These are phyloP conservation scores for Ophiostoma novo-ulmi DNA, from an alignment of 2,329 filamentous ascomycete genomes.

Conservation along the genomic window DNA sequence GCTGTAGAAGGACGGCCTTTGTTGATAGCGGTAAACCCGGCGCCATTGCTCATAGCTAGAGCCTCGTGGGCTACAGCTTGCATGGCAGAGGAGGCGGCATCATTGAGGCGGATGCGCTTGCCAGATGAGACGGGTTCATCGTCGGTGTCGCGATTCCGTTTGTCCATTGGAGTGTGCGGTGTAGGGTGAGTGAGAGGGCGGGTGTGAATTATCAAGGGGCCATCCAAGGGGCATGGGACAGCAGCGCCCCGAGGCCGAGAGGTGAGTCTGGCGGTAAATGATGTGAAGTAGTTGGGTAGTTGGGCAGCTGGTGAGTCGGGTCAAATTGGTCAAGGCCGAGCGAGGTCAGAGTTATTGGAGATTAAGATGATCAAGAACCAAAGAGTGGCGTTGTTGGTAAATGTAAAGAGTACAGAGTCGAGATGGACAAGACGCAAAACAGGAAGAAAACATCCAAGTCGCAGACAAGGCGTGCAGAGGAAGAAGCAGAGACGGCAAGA, in stretches of 20 bases:
- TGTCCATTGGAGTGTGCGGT: slow-evolving; percentile 24
- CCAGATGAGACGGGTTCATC: slow-evolving; percentile 20
- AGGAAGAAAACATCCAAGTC: background rate
- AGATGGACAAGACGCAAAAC: background rate
- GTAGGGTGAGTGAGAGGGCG: background rate
- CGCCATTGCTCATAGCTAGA: slow-evolving; percentile 21
- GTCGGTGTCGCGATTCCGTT: slow-evolving; percentile 24
- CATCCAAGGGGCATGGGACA: background rate
- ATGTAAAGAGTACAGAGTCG: background rate
- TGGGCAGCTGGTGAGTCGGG: background rate
- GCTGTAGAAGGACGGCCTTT: background rate
- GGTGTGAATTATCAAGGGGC: background rate
- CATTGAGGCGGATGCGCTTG: slow-evolving; percentile 25
- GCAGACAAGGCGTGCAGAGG: background rate
- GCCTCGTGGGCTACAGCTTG: slow-evolving; percentile 26
- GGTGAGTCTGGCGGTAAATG: background rate
- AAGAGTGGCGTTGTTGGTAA: background rate
- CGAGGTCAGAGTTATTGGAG: background rate
- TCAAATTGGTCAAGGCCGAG: too few species aligned
- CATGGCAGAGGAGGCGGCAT: slow-evolving; percentile 17
- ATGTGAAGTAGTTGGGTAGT: background rate
- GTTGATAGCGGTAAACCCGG: slow-evolving; percentile 19
- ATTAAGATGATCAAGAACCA: background rate
- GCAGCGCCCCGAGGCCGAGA: background rate
- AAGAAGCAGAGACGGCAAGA: background rate